Base-by-base conservation (phyloP, 139 green algal genomes). In the Auxenochlorella protothecoides region DNA sequence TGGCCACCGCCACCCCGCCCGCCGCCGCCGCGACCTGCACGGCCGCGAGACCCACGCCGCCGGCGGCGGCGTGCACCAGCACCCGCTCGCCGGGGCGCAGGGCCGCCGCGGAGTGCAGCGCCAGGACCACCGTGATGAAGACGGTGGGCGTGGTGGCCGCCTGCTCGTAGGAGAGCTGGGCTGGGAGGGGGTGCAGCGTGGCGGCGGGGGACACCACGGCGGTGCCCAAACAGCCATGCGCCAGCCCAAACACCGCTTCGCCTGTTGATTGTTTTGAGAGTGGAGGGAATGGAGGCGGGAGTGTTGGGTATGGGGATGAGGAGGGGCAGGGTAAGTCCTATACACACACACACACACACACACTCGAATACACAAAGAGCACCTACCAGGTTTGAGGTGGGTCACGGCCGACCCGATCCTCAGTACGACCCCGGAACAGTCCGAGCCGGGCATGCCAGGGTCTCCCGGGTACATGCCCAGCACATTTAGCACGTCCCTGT, bases 221-320 rank as follows among this genome's bases (percentile, higher is more conserved):
- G 6, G 84, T 86, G 69, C 86, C 90, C 51, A 94, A 76, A 74
- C 80, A 85, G 14, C 89, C 90, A 12, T 66, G 73, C 2, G 90
- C 90, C 53, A 96, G 78, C n/a, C 90, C 90, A 84, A 94, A 93
- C 62, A 93, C 90, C 0, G 85, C 66, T 3, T 86, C 75, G 15
- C 89, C 89, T 65, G 76, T 55, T 54, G 55, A 13, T 27, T 44
- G 27, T 44, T 44, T 44, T 44, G 27, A 44, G 27, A 44, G 27
- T 44, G 27, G 27, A 44, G 27, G 27, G 27, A 44, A 44, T 44
- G 27, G 27, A 44, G 27, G 27, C 27, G 27, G 27, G 27, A 44
- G 27, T 44, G 27, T 44, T 44, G 1, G 27, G 27, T 44, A 44
- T 44, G 0, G 0, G 27, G 27, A 44, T 44, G 27, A 44, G 27